These are phyloP conservation scores for Xylaria grammica DNA, from an alignment of 495 filamentous ascomycete genomes.

Conservation along the genomic window DNA sequence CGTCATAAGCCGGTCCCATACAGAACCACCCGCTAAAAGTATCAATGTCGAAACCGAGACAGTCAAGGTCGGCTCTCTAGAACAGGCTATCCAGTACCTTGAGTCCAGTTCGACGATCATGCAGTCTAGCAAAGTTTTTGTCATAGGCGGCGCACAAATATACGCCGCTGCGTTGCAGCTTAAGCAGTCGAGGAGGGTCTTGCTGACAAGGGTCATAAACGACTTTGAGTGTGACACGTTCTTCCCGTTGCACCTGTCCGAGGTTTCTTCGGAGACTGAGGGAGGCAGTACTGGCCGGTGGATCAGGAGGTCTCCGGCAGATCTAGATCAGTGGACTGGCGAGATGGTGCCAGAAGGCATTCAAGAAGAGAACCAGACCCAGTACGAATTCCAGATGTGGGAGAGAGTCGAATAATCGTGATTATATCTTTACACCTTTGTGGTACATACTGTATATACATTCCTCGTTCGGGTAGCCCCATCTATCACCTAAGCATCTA, in stretches of 20 bases:
- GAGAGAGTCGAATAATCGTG: slow-evolving; percentile 47
- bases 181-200: slow-evolving; percentile 54
- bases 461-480: background rate
- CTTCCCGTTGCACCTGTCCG: slow-evolving; percentile 69
- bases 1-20: slow-evolving; percentile 66
- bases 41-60: slow-evolving; percentile 22
- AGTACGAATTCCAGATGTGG: slow-evolving; percentile 72
- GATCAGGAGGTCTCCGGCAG: slow-evolving; percentile 52
- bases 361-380: slow-evolving; percentile 61
- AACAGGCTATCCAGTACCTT: slow-evolving; percentile 54
- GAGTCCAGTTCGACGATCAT: slow-evolving; percentile 30
- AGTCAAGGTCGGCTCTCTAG: slow-evolving; percentile 52
- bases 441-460: slow-evolving; percentile 20
- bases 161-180: slow-evolving; percentile 70
- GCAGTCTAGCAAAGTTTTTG: slow-evolving; percentile 64
- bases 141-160: slow-evolving; percentile 90
- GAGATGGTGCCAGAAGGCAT: slow-evolving; percentile 58
- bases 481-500: background rate
- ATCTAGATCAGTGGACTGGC: slow-evolving; percentile 61
- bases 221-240: slow-evolving; percentile 90
- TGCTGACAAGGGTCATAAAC: slow-evolving; percentile 65
- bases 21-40: slow-evolving; percentile 2
- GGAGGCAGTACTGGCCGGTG: slow-evolving; percentile 38
- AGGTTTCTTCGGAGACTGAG: slow-evolving; percentile 27
- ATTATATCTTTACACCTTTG: slow-evolving; percentile 7